Percentiles rank a stretch among this genome's conserved stretches.
phyloP scores from a whole-genome alignment of 768 basidiomycete genomes.

The Macrolepiota fuliginosa region DNA sequence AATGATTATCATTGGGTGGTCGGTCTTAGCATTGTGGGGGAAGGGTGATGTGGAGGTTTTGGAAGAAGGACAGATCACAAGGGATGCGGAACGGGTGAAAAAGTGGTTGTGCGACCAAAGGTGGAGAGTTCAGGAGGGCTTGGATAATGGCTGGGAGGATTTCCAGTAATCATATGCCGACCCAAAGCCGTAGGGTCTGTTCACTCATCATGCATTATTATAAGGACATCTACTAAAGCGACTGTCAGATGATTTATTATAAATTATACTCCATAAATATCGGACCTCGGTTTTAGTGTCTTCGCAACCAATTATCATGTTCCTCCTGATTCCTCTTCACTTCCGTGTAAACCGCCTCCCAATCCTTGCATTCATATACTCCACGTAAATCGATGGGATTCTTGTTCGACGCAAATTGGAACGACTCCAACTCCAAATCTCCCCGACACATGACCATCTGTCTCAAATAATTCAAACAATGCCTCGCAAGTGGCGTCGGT shows the following conservation, averaged over 20 bases:
- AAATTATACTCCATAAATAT: background rate
- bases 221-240: background rate
- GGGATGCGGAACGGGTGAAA: conserved; percentile 46
- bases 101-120: conserved; percentile 59
- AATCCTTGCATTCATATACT: conserved; percentile 32
- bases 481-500: conserved; percentile 23
- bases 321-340: conserved; percentile 25
- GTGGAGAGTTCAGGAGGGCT: conserved; percentile 69
- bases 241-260: background rate
- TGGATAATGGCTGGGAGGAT: conserved; percentile 40
- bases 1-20: conserved; percentile 96
- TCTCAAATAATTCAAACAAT: conserved; percentile 32
- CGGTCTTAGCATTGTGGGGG: conserved; percentile 73
- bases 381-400: conserved; percentile 28
- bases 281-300: background rate
- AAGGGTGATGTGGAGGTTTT: conserved; percentile 70
- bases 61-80: conserved; percentile 44
- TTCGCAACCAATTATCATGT: conserved; percentile 17
- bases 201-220: background rate
- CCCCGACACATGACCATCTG: conserved; percentile 32
- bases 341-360: conserved; percentile 29
- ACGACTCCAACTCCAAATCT: conserved; percentile 28
- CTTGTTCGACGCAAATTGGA: conserved; percentile 30
- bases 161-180: background rate
- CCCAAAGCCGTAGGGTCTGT: background rate